Evolutionary conservation across 129 eudicot genomes (phyloP).

Genomic region (carrot (Daucus carota)): DNA sequence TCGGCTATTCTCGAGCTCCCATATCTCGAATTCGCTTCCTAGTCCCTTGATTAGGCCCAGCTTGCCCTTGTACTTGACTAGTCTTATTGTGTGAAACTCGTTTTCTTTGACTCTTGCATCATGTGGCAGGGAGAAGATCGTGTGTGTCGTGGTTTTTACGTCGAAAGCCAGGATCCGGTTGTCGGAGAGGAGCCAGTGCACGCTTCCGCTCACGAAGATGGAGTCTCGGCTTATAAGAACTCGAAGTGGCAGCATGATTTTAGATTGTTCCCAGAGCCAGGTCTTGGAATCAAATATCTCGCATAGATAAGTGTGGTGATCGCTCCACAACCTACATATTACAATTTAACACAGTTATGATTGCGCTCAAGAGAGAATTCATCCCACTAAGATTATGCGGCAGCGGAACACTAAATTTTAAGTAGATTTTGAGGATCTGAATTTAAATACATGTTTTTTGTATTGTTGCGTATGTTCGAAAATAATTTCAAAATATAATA

Average conservation of each 20-base stretch:
- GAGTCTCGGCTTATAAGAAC: too few species aligned
- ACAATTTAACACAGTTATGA: too few species aligned
- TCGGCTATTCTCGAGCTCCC: not conserved
- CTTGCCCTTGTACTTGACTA: not conserved
- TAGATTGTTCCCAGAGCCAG: not conserved
- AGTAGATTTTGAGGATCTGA: too few species aligned
- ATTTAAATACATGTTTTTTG: too few species aligned
- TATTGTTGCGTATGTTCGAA: too few species aligned
- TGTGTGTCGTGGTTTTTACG: not conserved
- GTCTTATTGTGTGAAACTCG: not conserved
- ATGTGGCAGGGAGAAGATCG: not conserved
- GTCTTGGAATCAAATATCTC: constrained; percentile 8
- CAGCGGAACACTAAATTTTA: too few species aligned
- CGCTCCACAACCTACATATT: not conserved
- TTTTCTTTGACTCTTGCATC: not conserved
- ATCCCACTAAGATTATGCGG: too few species aligned
- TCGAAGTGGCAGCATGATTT: not conserved
- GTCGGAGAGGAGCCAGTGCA: not conserved
- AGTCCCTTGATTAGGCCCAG: not conserved
- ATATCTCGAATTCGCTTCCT: not conserved
- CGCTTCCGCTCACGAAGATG: not conserved
- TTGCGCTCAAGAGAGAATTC: too few species aligned
- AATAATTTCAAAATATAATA: too few species aligned
- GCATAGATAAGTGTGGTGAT: not conserved
- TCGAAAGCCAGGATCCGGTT: not conserved